Conservation (phyloP, 2,329 filamentous ascomycete species). For the Bertia moriformis region DNA sequence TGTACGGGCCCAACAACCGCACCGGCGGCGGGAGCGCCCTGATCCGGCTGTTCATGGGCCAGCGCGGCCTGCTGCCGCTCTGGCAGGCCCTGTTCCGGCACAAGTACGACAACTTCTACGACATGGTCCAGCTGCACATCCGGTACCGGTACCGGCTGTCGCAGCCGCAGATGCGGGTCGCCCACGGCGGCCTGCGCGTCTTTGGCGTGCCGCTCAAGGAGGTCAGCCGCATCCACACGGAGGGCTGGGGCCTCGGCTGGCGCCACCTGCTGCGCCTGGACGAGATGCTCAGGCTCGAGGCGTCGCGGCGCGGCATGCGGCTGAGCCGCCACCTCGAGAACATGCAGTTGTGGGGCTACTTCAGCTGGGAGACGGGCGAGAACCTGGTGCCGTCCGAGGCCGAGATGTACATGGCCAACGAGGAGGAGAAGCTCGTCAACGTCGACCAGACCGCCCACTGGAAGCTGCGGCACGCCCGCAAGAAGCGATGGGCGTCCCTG, state of each 20-base stretch:
- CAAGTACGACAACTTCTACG: slow-evolving; percentile 28
- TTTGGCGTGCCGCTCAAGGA: slow-evolving; percentile 34
- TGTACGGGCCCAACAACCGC: slow-evolving; percentile 35
- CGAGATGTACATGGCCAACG: slow-evolving; percentile 35
- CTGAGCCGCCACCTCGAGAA: slow-evolving; percentile 36
- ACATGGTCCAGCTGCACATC: slow-evolving; percentile 40
- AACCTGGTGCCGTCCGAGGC: slow-evolving; percentile 33
- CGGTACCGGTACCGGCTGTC: slow-evolving; percentile 34
- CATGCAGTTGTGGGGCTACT: slow-evolving; percentile 49
- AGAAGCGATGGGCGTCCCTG: slow-evolving; percentile 25
- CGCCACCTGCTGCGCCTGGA: slow-evolving; percentile 38
- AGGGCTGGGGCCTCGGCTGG: slow-evolving; percentile 37
- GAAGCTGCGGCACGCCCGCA: slow-evolving; percentile 26
- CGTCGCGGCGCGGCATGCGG: slow-evolving; percentile 30
- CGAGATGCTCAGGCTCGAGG: slow-evolving; percentile 41
- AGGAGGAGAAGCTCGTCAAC: slow-evolving; percentile 15
- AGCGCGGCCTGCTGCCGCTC: slow-evolving; percentile 37
- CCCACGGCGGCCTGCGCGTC: slow-evolving; percentile 15
- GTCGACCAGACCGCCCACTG: slow-evolving; percentile 15
- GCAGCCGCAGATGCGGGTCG: slow-evolving; percentile 7
- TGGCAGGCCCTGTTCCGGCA: slow-evolving; percentile 44
- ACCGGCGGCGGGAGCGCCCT: slow-evolving; percentile 32
- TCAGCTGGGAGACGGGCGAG: slow-evolving; percentile 33
- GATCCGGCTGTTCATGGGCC: slow-evolving; percentile 42
- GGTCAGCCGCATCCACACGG: slow-evolving; percentile 34